Evolutionary conservation across 163 green algal species (phyloP).

Genomic region (Volvox carteri): DNA sequence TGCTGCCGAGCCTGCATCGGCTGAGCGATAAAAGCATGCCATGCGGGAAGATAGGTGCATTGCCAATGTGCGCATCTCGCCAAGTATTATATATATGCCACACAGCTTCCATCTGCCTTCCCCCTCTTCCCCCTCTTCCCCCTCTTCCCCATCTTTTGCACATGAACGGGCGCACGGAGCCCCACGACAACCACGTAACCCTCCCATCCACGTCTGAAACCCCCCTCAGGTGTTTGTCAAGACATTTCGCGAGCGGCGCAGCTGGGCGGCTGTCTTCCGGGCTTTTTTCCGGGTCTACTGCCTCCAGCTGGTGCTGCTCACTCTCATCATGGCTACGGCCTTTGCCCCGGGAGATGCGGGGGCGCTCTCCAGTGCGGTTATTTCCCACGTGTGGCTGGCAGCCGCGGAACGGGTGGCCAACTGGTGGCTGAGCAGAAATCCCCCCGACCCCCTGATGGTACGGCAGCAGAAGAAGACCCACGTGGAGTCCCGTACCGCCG

Average conservation of each 20-base stretch:
- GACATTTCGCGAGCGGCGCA: conserved; percentile 64
- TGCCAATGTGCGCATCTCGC: too few species aligned
- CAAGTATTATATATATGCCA: too few species aligned
- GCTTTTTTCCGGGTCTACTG: conserved; percentile 66
- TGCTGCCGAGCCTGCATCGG: too few species aligned
- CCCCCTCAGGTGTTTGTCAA: conserved; percentile 61
- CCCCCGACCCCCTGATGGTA: conserved; percentile 8
- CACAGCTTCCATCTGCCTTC: too few species aligned
- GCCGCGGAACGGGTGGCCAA: conserved; percentile 43
- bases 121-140: too few species aligned
- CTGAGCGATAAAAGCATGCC: too few species aligned
- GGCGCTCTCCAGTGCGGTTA: conserved; percentile 48
- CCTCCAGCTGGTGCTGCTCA: conserved; percentile 60
- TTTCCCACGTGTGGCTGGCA: conserved; percentile 47
- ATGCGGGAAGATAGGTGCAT: too few species aligned
- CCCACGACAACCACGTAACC: too few species aligned
- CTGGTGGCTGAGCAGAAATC: conserved; percentile 46
- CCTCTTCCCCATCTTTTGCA: too few species aligned
- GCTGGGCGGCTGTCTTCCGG: conserved; percentile 56
- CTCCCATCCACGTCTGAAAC: background rate
- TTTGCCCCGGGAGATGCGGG: conserved; percentile 5
- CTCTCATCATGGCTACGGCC: conserved; percentile 52
- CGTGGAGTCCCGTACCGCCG: background rate
- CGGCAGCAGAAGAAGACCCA: background rate
- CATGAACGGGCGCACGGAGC: too few species aligned